Evolutionary conservation across 306 rosid genomes (phyloP).

Genomic region (Vicia villosa): DNA sequence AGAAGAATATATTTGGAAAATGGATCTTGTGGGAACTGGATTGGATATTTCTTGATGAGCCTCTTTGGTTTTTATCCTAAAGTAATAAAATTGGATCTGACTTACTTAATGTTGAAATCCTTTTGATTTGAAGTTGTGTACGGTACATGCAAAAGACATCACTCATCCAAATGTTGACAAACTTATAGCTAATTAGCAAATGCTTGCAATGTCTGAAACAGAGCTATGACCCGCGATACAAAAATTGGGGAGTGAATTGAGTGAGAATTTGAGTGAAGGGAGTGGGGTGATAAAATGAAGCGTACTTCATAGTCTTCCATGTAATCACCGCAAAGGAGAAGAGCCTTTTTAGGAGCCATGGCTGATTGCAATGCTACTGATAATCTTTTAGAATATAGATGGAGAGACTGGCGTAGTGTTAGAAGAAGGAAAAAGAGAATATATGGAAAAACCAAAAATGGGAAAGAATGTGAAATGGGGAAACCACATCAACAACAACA

Average conservation of each 20-base stretch:
- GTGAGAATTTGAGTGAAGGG: not conserved
- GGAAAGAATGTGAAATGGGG: not conserved
- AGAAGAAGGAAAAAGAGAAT: not conserved
- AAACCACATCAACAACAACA: no score
- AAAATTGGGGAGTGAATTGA: not conserved
- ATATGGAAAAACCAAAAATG: not conserved
- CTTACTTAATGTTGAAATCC: not conserved
- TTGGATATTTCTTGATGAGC: not conserved
- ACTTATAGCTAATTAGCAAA: slow-evolving; percentile 6
- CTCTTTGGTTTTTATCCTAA: not conserved
- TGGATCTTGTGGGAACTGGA: not conserved
- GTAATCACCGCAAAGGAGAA: slow-evolving; percentile 79
- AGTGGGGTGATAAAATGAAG: not conserved
- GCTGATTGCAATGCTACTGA: not conserved
- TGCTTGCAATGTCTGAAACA: slow-evolving; percentile 84
- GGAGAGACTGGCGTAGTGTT: not conserved
- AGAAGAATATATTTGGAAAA: not conserved
- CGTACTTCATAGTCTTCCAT: slow-evolving; percentile 74
- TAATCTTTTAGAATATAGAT: not conserved
- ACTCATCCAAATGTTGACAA: not conserved
- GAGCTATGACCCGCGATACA: slow-evolving; percentile 63
- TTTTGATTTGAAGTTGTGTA: not conserved
- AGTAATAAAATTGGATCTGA: not conserved
- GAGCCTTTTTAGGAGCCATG: slow-evolving; percentile 53
- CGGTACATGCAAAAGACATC: not conserved